These are phyloP conservation scores for Botryobasidium botryosum DNA, from an alignment of 768 basidiomycete species.

Conservation along the genomic window DNA sequence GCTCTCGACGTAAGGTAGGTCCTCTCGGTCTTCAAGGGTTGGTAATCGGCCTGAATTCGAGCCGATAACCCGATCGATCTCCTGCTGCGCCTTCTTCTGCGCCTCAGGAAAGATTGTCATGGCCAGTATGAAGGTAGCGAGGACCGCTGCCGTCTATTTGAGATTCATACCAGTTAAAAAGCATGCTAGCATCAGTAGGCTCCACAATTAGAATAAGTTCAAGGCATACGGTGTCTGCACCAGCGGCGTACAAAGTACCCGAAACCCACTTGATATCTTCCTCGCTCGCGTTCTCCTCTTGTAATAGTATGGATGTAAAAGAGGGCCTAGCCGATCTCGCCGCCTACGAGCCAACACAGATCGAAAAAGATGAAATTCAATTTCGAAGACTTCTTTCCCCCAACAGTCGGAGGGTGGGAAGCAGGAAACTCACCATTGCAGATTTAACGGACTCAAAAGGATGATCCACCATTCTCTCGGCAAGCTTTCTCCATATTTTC, in stretches of 20 bases:
- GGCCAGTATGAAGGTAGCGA: constrained; percentile 8
- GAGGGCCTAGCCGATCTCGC: neutral
- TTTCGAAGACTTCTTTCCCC: too few relatives aligned
- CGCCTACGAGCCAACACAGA: neutral
- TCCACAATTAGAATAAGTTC: neutral
- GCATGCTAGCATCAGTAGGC: neutral
- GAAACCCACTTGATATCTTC: neutral
- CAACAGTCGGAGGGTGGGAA: too few relatives aligned
- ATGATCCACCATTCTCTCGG: too few relatives aligned
- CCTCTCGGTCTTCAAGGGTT: constrained; percentile 14
- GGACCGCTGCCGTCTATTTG: neutral
- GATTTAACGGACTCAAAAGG: too few relatives aligned
- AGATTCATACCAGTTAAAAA: neutral
- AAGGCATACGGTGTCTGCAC: neutral
- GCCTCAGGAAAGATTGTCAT: constrained; percentile 12
- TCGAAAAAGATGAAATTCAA: too few relatives aligned
- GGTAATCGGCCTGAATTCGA: neutral
- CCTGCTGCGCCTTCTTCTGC: constrained; percentile 16
- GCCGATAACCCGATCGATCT: constrained; percentile 16
- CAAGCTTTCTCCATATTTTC: too few relatives aligned
- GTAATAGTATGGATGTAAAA: neutral
- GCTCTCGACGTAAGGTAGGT: constrained; percentile 23
- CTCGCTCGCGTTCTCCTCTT: neutral
- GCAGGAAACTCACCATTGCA: too few relatives aligned
- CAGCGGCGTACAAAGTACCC: neutral